These are phyloP conservation scores for Aspergillus pseudotamarii DNA, from an alignment of 2,329 filamentous ascomycete species.

Conservation along the genomic window DNA sequence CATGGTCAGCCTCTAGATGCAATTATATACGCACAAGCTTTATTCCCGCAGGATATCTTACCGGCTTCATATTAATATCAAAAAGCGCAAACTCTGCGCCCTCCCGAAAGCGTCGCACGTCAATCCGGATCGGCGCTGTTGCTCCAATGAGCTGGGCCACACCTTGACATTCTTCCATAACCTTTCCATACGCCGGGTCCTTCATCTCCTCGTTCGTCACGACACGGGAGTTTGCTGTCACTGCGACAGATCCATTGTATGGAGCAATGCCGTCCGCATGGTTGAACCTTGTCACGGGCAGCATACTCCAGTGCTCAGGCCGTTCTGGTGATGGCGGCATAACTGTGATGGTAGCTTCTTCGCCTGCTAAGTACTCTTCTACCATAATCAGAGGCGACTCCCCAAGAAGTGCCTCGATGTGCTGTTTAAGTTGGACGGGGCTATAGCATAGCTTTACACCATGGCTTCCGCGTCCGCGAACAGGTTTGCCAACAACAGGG, in stretches of 20 bases:
- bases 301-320: conserved; percentile 47
- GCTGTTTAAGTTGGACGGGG: conserved; percentile 33
- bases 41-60: conserved; percentile 26
- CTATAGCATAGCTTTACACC: conserved; percentile 52
- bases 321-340: conserved; percentile 49
- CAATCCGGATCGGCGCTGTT: conserved; percentile 52
- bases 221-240: conserved; percentile 51
- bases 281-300: conserved; percentile 52
- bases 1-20: background rate
- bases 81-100: conserved; percentile 50
- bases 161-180: conserved; percentile 44
- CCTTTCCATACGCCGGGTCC: conserved; percentile 36
- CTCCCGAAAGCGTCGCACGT: conserved; percentile 45
- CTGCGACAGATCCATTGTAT: conserved; percentile 53
- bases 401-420: conserved; percentile 38
- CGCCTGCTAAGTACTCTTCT: conserved; percentile 52
- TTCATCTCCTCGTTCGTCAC: conserved; percentile 36
- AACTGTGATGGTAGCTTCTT: conserved; percentile 56
- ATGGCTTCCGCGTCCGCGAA: conserved; percentile 53
- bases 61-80: conserved; percentile 57
- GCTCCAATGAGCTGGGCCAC: conserved; percentile 44
- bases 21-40: background rate
- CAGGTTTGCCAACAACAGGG: conserved; percentile 54
- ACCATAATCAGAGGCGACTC: conserved; percentile 47
- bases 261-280: conserved; percentile 52